Conservation (phyloP, 2,329 filamentous ascomycete species). For the Penicillium occitanis region DNA sequence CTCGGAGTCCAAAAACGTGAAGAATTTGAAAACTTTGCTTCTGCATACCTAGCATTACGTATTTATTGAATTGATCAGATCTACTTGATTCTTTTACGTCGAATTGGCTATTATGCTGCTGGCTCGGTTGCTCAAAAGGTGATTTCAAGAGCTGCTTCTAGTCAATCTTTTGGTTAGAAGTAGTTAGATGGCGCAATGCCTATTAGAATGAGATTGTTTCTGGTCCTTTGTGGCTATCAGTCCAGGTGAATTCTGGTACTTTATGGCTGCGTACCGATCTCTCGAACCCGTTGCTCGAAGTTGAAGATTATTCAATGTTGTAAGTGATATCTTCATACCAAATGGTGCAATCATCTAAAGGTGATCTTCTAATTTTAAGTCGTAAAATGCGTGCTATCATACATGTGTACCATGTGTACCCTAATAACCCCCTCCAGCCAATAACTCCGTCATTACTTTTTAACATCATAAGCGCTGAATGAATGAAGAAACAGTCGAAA, state of each 20-base stretch:
- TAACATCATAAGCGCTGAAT: neutral
- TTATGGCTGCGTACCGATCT: no score
- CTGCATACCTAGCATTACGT: no score
- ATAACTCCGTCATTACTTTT: slow-evolving; percentile 7
- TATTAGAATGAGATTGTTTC: no score
- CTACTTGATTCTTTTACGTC: neutral
- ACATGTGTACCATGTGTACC: neutral
- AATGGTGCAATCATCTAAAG: neutral
- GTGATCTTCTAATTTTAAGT: neutral
- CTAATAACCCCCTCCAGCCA: neutral
- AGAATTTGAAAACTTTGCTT: no score
- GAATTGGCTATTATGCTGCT: neutral
- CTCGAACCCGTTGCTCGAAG: no score
- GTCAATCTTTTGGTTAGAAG: no score
- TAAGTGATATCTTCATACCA: neutral
- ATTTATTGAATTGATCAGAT: no score
- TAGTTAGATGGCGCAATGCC: no score
- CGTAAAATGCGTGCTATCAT: slow-evolving; percentile 13
- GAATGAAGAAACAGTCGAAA: neutral
- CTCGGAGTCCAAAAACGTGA: no score
- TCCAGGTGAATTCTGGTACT: neutral
- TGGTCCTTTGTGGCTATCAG: neutral
- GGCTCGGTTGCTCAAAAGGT: no score
- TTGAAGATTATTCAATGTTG: no score
- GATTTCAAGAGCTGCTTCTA: no score